Base-by-base conservation (phyloP, 768 basidiomycete genomes). In the Pilatotrama ljubarskyi region DNA sequence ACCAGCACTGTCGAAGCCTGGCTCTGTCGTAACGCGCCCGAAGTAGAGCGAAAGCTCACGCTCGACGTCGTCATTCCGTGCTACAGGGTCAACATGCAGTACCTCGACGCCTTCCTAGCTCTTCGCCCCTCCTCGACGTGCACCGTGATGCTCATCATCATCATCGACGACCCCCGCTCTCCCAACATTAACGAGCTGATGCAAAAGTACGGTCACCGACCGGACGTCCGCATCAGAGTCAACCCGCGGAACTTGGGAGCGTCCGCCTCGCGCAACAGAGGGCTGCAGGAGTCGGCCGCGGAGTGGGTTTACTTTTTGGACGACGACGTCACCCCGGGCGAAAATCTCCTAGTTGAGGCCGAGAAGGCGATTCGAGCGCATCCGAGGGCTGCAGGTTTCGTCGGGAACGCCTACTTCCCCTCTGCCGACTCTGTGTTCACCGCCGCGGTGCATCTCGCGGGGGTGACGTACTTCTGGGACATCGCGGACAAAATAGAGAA, bases 281-380 rank as follows among this genome's bases (percentile, higher is more conserved):
- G 84, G 9, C 71, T 85, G 62, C 67, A 68, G 40, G 83, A 85
- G 68, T 82, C 82, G 15, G 72, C 84, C 0, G 83, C 82, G 0
- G 82, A 85, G 29, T 85, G 82, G 83, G 73, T 80, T 1, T 67
- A 79, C 18, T 87, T 86, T 69, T 73, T 87, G n/a, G 84, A 86
- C 63, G 85, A 86, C 61, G 84, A 86, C 49, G 71, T 85, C 20
- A 64, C 69, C 5, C 83, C 82, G 0, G 62, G 67, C 22, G 53
- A 66, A 7, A 69, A 82, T 64, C 64, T 86, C 15, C 73, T 85
- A 10, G 38, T 76, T 29, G 73, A 81, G 52, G 75, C 77, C 0
- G 83, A 84, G 70, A 75, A 73, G 47, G 69, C 62, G 24, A 84
- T 85, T 38, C 79, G 80, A 20, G 65, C 67, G 1, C 71, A 80